Base-by-base conservation (phyloP, 768 basidiomycete genomes). In the Pleurotus platypus region DNA sequence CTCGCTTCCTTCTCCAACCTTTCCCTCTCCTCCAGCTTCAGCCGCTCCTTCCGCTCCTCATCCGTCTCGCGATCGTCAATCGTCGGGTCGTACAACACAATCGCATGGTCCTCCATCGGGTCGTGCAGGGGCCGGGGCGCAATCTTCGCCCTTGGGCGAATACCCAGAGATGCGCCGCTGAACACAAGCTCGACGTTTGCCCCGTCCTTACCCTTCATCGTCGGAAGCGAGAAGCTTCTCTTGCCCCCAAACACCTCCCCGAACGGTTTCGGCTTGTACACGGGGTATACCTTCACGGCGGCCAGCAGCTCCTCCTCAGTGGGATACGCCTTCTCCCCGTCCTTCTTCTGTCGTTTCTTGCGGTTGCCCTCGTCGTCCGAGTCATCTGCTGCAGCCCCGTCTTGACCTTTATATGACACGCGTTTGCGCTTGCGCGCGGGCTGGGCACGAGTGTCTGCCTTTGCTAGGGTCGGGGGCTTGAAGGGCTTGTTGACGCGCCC, bases 101-200 rank as follows among this genome's bases (percentile, higher is more conserved):
- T 97, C 0, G 96, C 94, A 70, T 98, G 95, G 64, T 98, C 94
- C 49, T 90, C 86, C 91, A 99, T 95, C 1, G 95, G 97, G 68
- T 99, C 94, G 64, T 95, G 89, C n/a, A 98, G 75, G 4, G 97
- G 97, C 18, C 95, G 81, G 15, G 97, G 97, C 49, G 90, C 81
- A 58, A 97, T 72, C 62, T 83, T 89, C 0, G 87, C 79, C 57
- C 84, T 86, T 0, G 92, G 89, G 11, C 94, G 84, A 55, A 91
- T 86, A 24, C 97, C 97, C 4, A 99, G 84, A 9, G 94, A 86
- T 2, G 80, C 77, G 63, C 90, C 85, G 0, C 90, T 84, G 4
- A 82, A 73, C 3, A 79, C 60, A 8, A 84, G 77, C 1, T 74
- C 65, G 2, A 94, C 74, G 11, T 80, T 59, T 40, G 84, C 78